Evolutionary conservation across 495 filamentous ascomycete genomes (phyloP).

Genomic region (Annulohypoxylon bovei): DNA sequence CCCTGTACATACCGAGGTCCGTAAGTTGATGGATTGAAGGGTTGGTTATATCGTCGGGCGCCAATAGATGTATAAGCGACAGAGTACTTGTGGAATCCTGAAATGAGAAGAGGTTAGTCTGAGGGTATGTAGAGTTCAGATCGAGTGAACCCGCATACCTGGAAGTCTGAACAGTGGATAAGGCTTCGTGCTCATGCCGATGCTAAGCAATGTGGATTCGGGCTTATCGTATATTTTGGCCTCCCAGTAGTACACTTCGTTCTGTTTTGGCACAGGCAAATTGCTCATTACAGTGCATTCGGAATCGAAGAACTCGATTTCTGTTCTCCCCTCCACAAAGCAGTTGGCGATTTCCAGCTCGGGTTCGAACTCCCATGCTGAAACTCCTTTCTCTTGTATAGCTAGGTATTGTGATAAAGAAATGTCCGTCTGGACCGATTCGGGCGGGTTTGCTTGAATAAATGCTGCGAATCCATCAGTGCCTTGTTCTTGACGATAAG

Average conservation of each 20-base stretch:
- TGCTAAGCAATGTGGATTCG: slow-evolving; percentile 81
- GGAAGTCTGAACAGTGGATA: slow-evolving; percentile 95
- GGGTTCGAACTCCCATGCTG: slow-evolving; percentile 98
- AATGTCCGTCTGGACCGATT: slow-evolving; percentile 95
- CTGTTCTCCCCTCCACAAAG: slow-evolving; percentile 94
- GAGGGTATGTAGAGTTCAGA: background rate
- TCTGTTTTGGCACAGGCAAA: slow-evolving; percentile 95
- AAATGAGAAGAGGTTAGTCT: slow-evolving; percentile 13
- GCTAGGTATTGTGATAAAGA: slow-evolving; percentile 96
- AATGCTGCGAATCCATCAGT: slow-evolving; percentile 70
- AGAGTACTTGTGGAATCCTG: slow-evolving; percentile 91
- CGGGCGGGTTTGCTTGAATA: slow-evolving; percentile 91
- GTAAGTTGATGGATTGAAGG: slow-evolving; percentile 80
- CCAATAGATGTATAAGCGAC: slow-evolving; percentile 90
- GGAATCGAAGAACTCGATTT: slow-evolving; percentile 98
- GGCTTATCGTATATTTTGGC: slow-evolving; percentile 98
- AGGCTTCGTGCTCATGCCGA: slow-evolving; percentile 95
- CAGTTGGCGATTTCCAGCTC: slow-evolving; percentile 99
- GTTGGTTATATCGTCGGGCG: slow-evolving; percentile 88
- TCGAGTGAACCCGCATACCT: slow-evolving; percentile 64
- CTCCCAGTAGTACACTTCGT: slow-evolving; percentile 99
- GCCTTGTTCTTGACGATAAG: slow-evolving; percentile 12
- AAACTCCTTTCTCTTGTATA: slow-evolving; percentile 98
- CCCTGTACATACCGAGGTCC: slow-evolving; percentile 87
- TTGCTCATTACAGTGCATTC: slow-evolving; percentile 98